phyloP scores from a whole-genome alignment of 192 early-diverging fungal species.

The Coemansia sp. region DNA sequence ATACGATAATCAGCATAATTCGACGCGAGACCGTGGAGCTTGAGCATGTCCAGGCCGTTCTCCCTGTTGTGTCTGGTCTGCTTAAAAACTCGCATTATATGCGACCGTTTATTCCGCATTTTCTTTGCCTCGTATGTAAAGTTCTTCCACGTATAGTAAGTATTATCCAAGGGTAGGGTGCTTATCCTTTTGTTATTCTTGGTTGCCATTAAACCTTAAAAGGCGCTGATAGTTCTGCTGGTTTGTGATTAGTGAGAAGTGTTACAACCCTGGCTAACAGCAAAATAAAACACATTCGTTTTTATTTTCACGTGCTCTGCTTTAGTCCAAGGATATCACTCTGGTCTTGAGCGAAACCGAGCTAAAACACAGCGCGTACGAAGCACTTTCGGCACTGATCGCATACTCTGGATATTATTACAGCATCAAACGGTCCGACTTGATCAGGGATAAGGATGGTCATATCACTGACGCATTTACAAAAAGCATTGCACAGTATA shows the following conservation, averaged over 20 bases:
- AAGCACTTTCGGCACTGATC: conserved; percentile 26
- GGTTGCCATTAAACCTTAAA: no score
- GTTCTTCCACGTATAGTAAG: conserved; percentile 24
- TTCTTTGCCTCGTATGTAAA: conserved; percentile 27
- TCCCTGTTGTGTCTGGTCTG: conserved; percentile 25
- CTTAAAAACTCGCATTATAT: conserved; percentile 33
- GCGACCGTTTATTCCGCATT: conserved; percentile 37
- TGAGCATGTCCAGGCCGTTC: conserved; percentile 22
- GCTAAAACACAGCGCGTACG: conserved; percentile 23
- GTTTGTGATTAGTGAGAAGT: no score
- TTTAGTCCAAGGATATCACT: not conserved
- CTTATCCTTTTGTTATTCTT: no score
- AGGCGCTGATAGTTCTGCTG: no score
- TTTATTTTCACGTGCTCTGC: no score
- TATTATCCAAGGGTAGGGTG: conserved; percentile 2
- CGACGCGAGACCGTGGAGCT: conserved; percentile 16
- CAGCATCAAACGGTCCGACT: conserved; percentile 15
- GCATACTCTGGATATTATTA: conserved; percentile 46
- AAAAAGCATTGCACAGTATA: not conserved
- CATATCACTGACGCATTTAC: not conserved
- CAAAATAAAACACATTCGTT: no score
- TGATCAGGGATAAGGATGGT: conserved; percentile 22
- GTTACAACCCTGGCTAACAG: no score
- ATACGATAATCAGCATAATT: conserved; percentile 24
- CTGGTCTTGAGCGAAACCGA: conserved; percentile 15